Evolutionary conservation across 129 eudicot genomes (phyloP).

Genomic region (Solidago caesia): DNA sequence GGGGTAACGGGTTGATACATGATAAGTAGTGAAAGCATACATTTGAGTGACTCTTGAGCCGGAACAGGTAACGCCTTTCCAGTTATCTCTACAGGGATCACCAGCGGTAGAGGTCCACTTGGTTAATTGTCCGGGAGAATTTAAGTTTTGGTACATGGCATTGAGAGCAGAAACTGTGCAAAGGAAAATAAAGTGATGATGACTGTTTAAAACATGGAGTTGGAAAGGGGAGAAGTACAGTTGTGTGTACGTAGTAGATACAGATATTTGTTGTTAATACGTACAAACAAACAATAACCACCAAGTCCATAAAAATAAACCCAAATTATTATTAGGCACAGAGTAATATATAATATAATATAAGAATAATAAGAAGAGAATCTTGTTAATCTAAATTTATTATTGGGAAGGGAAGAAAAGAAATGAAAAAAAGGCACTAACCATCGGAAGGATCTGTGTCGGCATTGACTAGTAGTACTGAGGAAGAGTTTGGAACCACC

Average conservation of each 20-base stretch:
- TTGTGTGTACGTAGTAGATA: no score
- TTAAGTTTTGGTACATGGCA: slow-evolving; percentile 50
- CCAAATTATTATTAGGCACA: no score
- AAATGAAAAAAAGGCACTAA: slow-evolving; percentile 17
- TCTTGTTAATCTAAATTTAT: not conserved
- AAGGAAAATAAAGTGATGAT: no score
- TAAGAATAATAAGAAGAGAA: no score
- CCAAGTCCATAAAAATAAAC: no score
- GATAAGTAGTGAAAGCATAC: slow-evolving; percentile 17
- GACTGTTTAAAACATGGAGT: no score
- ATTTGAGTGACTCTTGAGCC: slow-evolving; percentile 57
- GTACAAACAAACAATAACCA: no score
- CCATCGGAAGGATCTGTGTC: slow-evolving; percentile 88
- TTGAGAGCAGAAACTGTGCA: slow-evolving; percentile 53
- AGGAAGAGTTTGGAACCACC: slow-evolving; percentile 26
- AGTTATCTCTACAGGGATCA: slow-evolving; percentile 58
- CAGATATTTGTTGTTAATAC: no score
- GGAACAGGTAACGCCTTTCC: slow-evolving; percentile 62
- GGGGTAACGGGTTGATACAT: no score
- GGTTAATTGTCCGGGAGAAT: slow-evolving; percentile 44
- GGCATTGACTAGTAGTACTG: slow-evolving; percentile 29
- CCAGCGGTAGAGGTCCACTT: slow-evolving; percentile 63
- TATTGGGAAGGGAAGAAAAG: not conserved
- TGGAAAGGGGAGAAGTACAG: no score
- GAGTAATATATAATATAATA: no score